Base-by-base conservation (phyloP, 176 grass and related monocot species). In the Aegilops longissima region DNA sequence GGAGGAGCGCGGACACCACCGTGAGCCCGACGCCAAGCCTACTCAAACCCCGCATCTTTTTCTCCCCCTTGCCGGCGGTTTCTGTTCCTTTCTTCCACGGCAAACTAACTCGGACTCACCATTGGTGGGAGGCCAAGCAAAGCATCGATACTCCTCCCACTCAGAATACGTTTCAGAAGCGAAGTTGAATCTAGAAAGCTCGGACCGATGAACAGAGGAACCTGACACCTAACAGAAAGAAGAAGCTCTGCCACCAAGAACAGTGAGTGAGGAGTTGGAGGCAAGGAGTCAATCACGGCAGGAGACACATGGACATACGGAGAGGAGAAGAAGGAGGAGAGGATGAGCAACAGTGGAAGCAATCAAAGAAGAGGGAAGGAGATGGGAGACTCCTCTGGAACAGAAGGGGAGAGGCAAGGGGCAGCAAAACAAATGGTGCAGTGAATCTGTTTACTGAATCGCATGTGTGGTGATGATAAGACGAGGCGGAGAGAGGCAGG, bases 1-100 rank as follows among this genome's bases (percentile, higher is more conserved):
- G 84, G 5, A 98, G 90, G 47, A 95, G 88, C 6, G 81, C 87
- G 2, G 93, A 92, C 61, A 98, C 90, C 80, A 93, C 66, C 12
- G 75, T 91, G 27, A 98, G 72, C 17, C 92, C 90, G 54, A 96
- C 79, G 45, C 92, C 93, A 44, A 96, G 45, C 65, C 82, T 69
- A 68, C 91, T 98, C 5, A 92, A 64, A 80, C 80, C 62, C 90
- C 71, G 39, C 91, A 98, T 98, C 80, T 90, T 90, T 70, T 51
- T 82, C 77, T 77, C 42, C 17, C 29, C 1, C 24, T 4, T 2
- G 8, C 25, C 0, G 29, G 36, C 8, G 47, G 8, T 21, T 4
- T 65, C 8, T 63, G 13, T 52, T 51, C 10, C n/a, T 76, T 68
- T 0, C 23, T 39, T 47, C 30, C 3, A 56, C 4, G 42, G 38